Evolutionary conservation across 495 filamentous ascomycete species (phyloP), one percentile per base, ranked within the genome.

Genomic region (Tetracladium marchalianum): DNA sequence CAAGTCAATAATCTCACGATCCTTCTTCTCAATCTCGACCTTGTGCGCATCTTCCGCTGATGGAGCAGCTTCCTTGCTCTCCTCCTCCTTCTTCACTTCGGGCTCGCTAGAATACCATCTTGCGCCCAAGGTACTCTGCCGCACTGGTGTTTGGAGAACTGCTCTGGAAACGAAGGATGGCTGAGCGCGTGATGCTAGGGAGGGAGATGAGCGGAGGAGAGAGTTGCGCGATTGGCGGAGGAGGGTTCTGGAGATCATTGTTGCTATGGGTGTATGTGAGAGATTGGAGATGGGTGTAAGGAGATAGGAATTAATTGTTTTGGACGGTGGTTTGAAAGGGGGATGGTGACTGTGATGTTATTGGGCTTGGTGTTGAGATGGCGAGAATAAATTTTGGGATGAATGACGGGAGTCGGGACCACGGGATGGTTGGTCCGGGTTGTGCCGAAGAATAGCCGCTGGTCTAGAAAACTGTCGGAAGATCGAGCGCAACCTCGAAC

Each of bases 11-110:
- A 80, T 75, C 60, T 97, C 90, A 62, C 79, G 82, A 36, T 85
- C 80, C 72, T 90, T 93, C 40, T 78, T 73, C 63, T 95, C 88
- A 8, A 95, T 63, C 71, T 94, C 81, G 61, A 77, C 75, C 60
- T 67, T 69, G 17, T 76, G 54, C 27, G 70, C 54, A 12, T 66
- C 67, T 31, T 62, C 64, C 12, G 31, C 44, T 38, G 58, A 52
- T 9, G 57, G 54, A 19, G 36, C 35, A 31, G 15, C 13, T 52
- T 55, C 46, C 56, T 53, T 27, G 31, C 50, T 33, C 42, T 56
- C 58, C 13, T 46, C 51, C 46, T 58, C 56, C 36, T 62, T 54
- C 7, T 58, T 57, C 57, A 53, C 66, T 44, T 66, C 62, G 24
- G 58, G 43, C 41, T 57, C 51, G 9, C 51, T 45, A n/a, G 54